Conservation (phyloP, 164 flowering plant genomes). For the Umbellularia californica region DNA sequence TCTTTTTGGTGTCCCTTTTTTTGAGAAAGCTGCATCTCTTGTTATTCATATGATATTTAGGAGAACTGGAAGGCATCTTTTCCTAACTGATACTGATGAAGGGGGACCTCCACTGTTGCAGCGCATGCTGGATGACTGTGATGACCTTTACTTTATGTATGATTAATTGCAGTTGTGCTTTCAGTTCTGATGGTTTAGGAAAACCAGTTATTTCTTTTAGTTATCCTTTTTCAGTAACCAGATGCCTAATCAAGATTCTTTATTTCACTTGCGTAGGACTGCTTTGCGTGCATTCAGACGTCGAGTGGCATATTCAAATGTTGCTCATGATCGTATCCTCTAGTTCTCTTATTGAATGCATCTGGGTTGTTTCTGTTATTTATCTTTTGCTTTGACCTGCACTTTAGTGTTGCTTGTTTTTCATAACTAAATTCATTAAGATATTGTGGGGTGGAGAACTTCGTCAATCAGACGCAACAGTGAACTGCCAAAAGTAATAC, state of each 20-base stretch:
- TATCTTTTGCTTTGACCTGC: not conserved
- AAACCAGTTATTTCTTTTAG: too few relatives aligned
- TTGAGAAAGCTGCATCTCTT: slow-evolving; percentile 65
- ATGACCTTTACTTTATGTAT: slow-evolving; percentile 65
- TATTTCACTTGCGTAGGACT: slow-evolving; percentile 52
- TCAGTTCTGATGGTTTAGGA: not conserved
- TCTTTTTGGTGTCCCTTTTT: slow-evolving; percentile 73
- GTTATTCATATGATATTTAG: slow-evolving; percentile 82
- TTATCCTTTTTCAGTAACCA: not conserved
- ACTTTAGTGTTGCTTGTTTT: slow-evolving; percentile 17
- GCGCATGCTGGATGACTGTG: slow-evolving; percentile 75
- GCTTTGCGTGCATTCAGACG: slow-evolving; percentile 71
- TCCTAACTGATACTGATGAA: slow-evolving; percentile 72
- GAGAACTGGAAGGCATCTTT: slow-evolving; percentile 95
- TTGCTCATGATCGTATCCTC: slow-evolving; percentile 91
- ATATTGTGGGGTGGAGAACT: slow-evolving; percentile 99
- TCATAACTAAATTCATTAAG: slow-evolving; percentile 38
- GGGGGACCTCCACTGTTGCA: slow-evolving; percentile 79
- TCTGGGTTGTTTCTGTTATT: too few relatives aligned
- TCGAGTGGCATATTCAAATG: slow-evolving; percentile 87
- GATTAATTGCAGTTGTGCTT: slow-evolving; percentile 5
- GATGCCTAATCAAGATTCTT: not conserved
- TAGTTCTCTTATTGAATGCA: not conserved
- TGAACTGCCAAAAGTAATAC: slow-evolving; percentile 83
- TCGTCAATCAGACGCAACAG: slow-evolving; percentile 74